A percentile compares a stretch with the other conserved stretches of the same genome.
Conservation (phyloP, 2,329 filamentous ascomycete genomes). For the Clonostachys solani region DNA sequence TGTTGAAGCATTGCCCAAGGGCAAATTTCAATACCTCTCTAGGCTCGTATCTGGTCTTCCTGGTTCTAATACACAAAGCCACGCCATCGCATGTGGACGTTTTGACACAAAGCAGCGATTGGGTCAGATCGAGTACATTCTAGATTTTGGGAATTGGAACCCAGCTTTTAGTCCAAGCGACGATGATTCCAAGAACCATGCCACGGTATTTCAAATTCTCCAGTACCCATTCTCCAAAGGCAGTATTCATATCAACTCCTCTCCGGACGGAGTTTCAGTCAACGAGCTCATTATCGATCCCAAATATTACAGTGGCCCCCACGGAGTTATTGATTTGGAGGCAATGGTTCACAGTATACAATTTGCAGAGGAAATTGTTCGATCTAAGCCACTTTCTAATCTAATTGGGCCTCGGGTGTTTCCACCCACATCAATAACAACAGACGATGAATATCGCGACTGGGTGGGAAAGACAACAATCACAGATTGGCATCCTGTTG, state of each 20-base stretch:
- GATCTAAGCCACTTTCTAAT: conserved; percentile 28
- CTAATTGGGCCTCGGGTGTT: conserved; percentile 40
- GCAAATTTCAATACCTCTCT: too few relatives aligned
- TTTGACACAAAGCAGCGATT: too few relatives aligned
- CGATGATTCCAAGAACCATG: too few relatives aligned
- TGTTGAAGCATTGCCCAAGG: too few relatives aligned
- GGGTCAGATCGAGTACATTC: too few relatives aligned
- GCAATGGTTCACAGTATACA: conserved; percentile 36
- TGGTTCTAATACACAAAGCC: too few relatives aligned
- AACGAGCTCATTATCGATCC: conserved; percentile 45
- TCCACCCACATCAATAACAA: conserved; percentile 40
- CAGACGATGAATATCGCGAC: conserved; percentile 22
- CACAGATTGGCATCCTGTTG: conserved; percentile 22
- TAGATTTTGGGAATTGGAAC: too few relatives aligned
- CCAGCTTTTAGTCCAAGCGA: too few relatives aligned
- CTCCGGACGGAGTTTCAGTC: conserved; percentile 26
- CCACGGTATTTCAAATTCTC: too few relatives aligned
- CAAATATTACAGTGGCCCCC: conserved; percentile 47
- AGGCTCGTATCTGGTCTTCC: too few relatives aligned
- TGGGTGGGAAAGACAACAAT: conserved; percentile 26
- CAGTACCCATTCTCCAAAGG: conserved; percentile 57
- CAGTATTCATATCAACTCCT: conserved; percentile 43
- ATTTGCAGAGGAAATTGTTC: conserved; percentile 30
- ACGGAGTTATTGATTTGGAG: conserved; percentile 41
- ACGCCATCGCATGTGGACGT: too few relatives aligned